Evolutionary conservation across 139 green algal genomes (phyloP).

Genomic region (Deuterostichococcus epilithicus): DNA sequence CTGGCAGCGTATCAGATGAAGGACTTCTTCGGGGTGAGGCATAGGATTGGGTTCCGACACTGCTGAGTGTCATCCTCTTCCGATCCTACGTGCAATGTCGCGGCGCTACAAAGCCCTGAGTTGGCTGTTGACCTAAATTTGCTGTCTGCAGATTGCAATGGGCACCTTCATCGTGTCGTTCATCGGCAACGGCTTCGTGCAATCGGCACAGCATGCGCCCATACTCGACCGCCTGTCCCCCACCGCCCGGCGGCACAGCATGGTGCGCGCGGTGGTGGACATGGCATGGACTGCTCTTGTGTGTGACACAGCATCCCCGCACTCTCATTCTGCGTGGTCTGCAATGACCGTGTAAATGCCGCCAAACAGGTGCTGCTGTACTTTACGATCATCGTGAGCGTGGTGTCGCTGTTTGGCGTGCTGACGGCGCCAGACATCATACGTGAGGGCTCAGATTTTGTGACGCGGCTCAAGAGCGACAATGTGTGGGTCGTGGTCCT

Average conservation of each 20-base stretch:
- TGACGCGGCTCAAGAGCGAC: slow-evolving; percentile 80
- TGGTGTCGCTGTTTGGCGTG: slow-evolving; percentile 74
- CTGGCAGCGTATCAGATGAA: slow-evolving; percentile 60
- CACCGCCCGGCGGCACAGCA: not conserved
- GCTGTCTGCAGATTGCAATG: slow-evolving; percentile 74
- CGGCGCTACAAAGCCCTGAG: not conserved
- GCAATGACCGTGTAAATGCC: no score
- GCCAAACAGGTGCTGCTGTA: slow-evolving; percentile 56
- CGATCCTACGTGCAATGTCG: not conserved
- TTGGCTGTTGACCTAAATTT: not conserved
- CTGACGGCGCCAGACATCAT: slow-evolving; percentile 80
- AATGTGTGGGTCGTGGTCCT: slow-evolving; percentile 86
- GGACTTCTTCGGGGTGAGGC: slow-evolving; percentile 82
- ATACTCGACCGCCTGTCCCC: slow-evolving; percentile 22
- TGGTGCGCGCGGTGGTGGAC: not conserved
- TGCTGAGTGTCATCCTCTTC: not conserved
- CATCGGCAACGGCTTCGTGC: slow-evolving; percentile 80
- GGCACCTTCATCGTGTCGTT: slow-evolving; percentile 88
- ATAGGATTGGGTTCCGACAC: not conserved
- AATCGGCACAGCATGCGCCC: slow-evolving; percentile 26
- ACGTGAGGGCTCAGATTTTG: slow-evolving; percentile 80
- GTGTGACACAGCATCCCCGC: no score
- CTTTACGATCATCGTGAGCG: slow-evolving; percentile 71
- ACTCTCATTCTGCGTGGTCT: no score
- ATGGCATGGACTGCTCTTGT: no score